These are phyloP conservation scores for Neoboletus magnificus DNA, from an alignment of 768 basidiomycete genomes.

Conservation along the genomic window DNA sequence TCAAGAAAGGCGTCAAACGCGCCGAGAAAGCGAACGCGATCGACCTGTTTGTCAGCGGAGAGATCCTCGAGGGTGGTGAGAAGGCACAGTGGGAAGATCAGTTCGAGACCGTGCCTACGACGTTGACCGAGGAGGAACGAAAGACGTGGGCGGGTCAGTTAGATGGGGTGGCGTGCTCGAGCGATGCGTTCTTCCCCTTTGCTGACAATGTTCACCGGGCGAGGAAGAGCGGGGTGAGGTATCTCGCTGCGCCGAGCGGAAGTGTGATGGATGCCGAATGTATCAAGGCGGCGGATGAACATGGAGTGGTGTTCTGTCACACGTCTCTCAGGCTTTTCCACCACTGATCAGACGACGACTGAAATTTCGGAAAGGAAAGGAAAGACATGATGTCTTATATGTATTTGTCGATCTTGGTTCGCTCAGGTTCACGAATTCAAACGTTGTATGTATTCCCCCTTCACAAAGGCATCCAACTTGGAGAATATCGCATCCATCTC, in stretches of 20 bases:
- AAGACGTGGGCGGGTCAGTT: slow-evolving; percentile 70
- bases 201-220: slow-evolving; percentile 96
- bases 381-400: neutral
- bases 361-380: neutral
- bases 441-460: neutral
- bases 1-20: slow-evolving; percentile 96
- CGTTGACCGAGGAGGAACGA: slow-evolving; percentile 68
- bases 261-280: slow-evolving; percentile 98
- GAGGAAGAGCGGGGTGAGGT: slow-evolving; percentile 85
- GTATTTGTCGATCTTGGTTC: neutral
- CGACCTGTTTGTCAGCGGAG: slow-evolving; percentile 91
- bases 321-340: slow-evolving; percentile 89
- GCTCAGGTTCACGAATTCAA: neutral
- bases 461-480: neutral
- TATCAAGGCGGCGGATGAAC: slow-evolving; percentile 94
- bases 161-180: slow-evolving; percentile 87
- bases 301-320: slow-evolving; percentile 87
- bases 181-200: slow-evolving; percentile 99
- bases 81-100: slow-evolving; percentile 85
- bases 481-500: too few relatives aligned
- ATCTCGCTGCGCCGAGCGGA: slow-evolving; percentile 88
- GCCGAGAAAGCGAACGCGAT: slow-evolving; percentile 99
- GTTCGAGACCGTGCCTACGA: slow-evolving; percentile 69
- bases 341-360: slow-evolving; percentile 43
- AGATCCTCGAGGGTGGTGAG: slow-evolving; percentile 85